These are phyloP conservation scores for Pseudevernia furfuracea DNA, from an alignment of 495 filamentous ascomycete species.

Conservation along the genomic window DNA sequence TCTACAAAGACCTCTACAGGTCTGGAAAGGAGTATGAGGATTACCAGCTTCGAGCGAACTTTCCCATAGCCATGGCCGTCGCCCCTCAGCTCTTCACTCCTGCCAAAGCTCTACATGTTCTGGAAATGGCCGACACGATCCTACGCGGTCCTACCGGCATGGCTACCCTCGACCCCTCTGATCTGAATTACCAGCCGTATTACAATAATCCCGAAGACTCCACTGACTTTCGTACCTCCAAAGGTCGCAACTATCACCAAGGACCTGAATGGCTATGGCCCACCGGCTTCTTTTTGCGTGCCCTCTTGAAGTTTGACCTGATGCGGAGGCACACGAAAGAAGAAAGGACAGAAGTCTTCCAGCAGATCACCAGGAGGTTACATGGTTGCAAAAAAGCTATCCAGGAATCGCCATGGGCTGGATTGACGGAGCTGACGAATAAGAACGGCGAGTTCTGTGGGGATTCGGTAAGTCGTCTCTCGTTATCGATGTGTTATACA, in stretches of 20 bases:
- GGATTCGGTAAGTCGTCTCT: conserved; percentile 61
- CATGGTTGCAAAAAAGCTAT: conserved; percentile 76
- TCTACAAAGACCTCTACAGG: conserved; percentile 94
- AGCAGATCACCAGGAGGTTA: conserved; percentile 82
- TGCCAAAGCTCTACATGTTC: conserved; percentile 63
- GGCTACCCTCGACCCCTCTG: conserved; percentile 87
- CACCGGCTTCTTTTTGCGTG: conserved; percentile 86
- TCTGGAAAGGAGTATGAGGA: conserved; percentile 94
- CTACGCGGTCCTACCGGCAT: conserved; percentile 87
- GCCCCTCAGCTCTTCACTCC: conserved; percentile 81
- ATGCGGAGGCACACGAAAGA: conserved; percentile 54
- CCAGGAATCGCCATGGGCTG: conserved; percentile 72
- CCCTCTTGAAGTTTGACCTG: conserved; percentile 83
- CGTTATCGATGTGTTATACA: neutral
- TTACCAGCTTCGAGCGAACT: conserved; percentile 92
- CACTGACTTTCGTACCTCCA: conserved; percentile 77
- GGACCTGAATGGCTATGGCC: conserved; percentile 99
- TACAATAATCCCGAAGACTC: conserved; percentile 94
- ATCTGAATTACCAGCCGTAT: conserved; percentile 86
- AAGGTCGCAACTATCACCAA: conserved; percentile 96
- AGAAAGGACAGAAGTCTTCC: conserved; percentile 74
- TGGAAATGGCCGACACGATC: conserved; percentile 67
- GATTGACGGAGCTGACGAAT: conserved; percentile 88
- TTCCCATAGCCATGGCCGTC: conserved; percentile 91
- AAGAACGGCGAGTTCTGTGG: conserved; percentile 72